Conservation (phyloP, 352 stramenopile species). For the Pythium guiyangense region DNA sequence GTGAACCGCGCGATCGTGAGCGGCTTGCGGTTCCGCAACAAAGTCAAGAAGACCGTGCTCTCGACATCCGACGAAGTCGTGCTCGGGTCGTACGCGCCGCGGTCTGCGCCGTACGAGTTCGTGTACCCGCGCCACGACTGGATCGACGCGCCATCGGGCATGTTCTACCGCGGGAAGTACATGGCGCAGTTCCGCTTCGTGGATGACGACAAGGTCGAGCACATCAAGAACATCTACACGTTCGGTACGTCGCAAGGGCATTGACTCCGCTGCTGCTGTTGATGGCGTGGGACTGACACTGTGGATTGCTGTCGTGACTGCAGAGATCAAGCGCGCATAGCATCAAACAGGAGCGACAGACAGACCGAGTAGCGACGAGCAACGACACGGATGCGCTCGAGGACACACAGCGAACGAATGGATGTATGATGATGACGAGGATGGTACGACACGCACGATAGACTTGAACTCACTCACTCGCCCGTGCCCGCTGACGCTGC, state of each 20-base stretch:
- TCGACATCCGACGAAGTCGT: conserved; percentile 76
- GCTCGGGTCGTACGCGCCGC: conserved; percentile 79
- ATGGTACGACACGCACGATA: not conserved
- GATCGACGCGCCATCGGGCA: conserved; percentile 77
- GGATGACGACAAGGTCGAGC: conserved; percentile 62
- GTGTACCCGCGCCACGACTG: conserved; percentile 75
- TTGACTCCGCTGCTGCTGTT: not conserved
- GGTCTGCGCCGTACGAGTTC: conserved; percentile 73
- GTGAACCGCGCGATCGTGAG: conserved; percentile 86
- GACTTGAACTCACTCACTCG: not conserved
- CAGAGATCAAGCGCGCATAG: conserved; percentile 64
- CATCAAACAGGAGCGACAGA: not conserved
- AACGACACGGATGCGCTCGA: not conserved
- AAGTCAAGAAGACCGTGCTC: conserved; percentile 82
- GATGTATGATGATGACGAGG: too few relatives aligned
- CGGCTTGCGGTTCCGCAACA: conserved; percentile 82
- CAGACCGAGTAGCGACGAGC: not conserved
- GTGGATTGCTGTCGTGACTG: not conserved
- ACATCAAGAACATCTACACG: conserved; percentile 72
- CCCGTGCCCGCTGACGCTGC: too few relatives aligned
- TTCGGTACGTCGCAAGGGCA: conserved; percentile 47
- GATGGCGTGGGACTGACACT: not conserved
- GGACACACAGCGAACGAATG: not conserved
- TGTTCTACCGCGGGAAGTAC: conserved; percentile 88
- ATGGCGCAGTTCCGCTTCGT: conserved; percentile 71